Evolutionary conservation across 495 filamentous ascomycete species (phyloP).

Genomic region (Bathelium albidoporum): DNA sequence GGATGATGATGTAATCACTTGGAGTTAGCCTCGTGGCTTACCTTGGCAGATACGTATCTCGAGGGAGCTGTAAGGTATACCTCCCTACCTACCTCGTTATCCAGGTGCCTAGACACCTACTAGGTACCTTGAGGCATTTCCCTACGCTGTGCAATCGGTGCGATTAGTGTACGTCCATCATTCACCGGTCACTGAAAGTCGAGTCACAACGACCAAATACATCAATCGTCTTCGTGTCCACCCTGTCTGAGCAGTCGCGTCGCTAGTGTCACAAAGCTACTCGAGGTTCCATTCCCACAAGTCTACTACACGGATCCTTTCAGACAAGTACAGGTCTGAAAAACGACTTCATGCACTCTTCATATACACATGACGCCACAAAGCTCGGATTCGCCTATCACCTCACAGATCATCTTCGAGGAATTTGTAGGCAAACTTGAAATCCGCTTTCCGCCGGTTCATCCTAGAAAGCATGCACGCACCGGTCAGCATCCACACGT

Average conservation of each 20-base stretch:
- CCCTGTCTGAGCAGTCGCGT: neutral
- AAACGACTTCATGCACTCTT: neutral
- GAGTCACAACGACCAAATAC: neutral
- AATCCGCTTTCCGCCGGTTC: slow-evolving; percentile 96
- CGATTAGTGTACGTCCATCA: neutral
- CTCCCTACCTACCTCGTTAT: too few relatives aligned
- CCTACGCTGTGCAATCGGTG: neutral
- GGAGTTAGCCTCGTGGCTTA: neutral
- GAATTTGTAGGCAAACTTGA: slow-evolving; percentile 97
- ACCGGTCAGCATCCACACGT: slow-evolving; percentile 5
- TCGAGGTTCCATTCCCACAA: slow-evolving; percentile 1
- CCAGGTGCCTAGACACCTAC: neutral
- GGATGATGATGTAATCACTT: neutral
- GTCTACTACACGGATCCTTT: neutral
- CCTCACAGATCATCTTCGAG: slow-evolving; percentile 75
- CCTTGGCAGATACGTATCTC: too few relatives aligned
- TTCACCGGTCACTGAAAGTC: neutral
- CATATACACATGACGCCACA: too few relatives aligned
- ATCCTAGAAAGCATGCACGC: slow-evolving; percentile 54
- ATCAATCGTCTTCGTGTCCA: neutral
- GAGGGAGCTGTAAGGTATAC: too few relatives aligned
- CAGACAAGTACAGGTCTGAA: neutral
- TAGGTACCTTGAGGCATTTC: neutral
- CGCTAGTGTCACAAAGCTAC: neutral
- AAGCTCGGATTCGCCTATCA: neutral